Evolutionary conservation across 2,329 filamentous ascomycete species (phyloP).

Genomic region (Aspergillus eucalypticola): DNA sequence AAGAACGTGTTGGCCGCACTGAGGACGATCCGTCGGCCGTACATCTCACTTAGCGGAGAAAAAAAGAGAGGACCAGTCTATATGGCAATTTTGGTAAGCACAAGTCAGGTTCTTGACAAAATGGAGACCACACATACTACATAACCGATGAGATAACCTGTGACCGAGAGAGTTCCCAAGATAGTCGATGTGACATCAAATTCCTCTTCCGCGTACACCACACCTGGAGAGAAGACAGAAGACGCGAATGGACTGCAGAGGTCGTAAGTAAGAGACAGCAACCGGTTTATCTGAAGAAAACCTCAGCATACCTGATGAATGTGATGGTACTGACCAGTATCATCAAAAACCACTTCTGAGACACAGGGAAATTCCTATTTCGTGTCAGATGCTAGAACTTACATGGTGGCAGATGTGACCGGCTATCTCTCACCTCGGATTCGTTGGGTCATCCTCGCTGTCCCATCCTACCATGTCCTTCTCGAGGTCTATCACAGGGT

Average conservation of each 20-base stretch:
- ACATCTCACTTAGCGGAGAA: conserved; percentile 13
- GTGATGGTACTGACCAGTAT: conserved; percentile 14
- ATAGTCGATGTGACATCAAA: conserved; percentile 11
- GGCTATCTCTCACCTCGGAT: neutral
- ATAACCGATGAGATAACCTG: conserved; percentile 16
- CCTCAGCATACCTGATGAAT: conserved; percentile 12
- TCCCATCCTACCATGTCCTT: conserved; percentile 7
- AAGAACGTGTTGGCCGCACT: conserved; percentile 11
- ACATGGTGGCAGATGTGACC: neutral
- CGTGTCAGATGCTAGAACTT: neutral
- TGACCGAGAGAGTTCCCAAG: conserved; percentile 8
- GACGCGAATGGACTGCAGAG: conserved; percentile 18
- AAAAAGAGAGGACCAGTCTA: conserved; percentile 14
- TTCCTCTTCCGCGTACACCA: conserved; percentile 4
- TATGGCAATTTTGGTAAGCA: neutral
- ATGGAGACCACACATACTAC: conserved; percentile 1
- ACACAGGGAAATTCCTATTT: conserved; percentile 10
- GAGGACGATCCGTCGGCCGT: conserved; percentile 11
- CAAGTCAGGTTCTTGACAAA: neutral
- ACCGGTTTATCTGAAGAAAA: neutral
- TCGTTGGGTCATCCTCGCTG: neutral
- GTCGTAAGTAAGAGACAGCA: neutral
- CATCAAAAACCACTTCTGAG: conserved; percentile 16
- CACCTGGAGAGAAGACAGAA: conserved; percentile 12
- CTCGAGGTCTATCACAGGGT: neutral